Evolutionary conservation across 169 alveolate species (phyloP), one percentile per base, ranked within the genome.

Genomic region (Plasmodium vivax): DNA sequence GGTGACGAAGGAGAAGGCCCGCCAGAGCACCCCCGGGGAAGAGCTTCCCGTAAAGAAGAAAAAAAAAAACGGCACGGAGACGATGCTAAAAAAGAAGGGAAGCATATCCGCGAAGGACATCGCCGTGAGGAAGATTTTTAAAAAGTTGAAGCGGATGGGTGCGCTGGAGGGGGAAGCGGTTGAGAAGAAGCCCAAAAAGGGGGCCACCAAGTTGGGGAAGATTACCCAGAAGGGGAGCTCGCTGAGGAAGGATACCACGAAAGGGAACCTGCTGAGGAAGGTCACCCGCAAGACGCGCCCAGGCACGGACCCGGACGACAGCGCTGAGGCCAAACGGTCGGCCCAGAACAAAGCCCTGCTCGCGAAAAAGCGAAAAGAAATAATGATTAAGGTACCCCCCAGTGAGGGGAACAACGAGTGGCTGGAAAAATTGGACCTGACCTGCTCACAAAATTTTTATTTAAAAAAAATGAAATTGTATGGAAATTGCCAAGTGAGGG

Each of bases 361-460:
- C 32, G 19, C 14, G 19, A 75, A 75, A 34, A 85, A 85, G 80
- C 68, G 80, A 75, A 45, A 75, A 27, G 82, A 85, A 43, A 85
- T 85, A 85, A 47, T 74, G 81, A 30, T 85, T 19, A 30, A 75
- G 54, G n/a, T 75, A 34, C 14, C 32, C 77, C 32, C 32, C 43
- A 68, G 68, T 51, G 72, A n/a, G 2, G 56, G 36, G 6, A 84
- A 84, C 6, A 62, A 58, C 47, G 84, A 19, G 10, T 85, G 93
- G 93, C 27, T 85, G 27, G 93, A 85, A 27, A 85, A 54, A 43
- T 85, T 85, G 41, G 93, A 85, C 85, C 32, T 85, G 71, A 85
- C 93, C 7, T 54, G 93, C n/a, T 51, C 93, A 73, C 74, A 85
- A 62, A 16, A 75, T 30, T 75, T 47, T 85, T 51, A 85, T 32